Conservation (phyloP, 257 asterid genomes). For the Knoxia roxburghii region DNA sequence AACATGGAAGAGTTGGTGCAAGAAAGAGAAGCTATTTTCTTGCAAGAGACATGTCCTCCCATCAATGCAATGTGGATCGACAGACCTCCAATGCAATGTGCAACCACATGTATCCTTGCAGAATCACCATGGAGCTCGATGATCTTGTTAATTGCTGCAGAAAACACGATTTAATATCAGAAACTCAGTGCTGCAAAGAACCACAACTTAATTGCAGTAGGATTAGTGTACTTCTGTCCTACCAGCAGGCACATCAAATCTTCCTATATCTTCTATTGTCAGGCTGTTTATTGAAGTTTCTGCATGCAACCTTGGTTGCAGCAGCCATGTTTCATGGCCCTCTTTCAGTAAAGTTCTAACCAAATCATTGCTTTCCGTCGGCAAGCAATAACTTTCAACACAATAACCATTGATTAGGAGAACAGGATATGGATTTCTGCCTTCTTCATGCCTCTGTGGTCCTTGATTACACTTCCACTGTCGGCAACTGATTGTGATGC, state of each 20-base stretch:
- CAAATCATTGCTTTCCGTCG: constrained; percentile 47
- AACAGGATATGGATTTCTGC: constrained; percentile 24
- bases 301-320: constrained; percentile 40
- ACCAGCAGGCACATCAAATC: constrained; percentile 46
- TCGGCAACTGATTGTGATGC: constrained; percentile 28
- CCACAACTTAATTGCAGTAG: not conserved
- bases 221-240: not conserved
- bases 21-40: constrained; percentile 40
- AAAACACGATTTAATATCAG: not conserved
- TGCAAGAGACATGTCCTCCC: constrained; percentile 46
- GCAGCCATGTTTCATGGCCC: constrained; percentile 39
- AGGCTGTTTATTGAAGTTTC: constrained; percentile 22
- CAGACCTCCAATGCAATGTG: constrained; percentile 51
- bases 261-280: constrained; percentile 46
- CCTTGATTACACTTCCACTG: constrained; percentile 30
- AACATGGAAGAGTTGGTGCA: constrained; percentile 56
- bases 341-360: constrained; percentile 40
- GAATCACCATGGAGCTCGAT: constrained; percentile 24
- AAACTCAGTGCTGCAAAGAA: not conserved
- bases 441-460: constrained; percentile 9
- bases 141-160: constrained; percentile 38
- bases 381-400: constrained; percentile 44
- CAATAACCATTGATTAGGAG: constrained; percentile 50
- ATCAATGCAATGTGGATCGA: constrained; percentile 44
- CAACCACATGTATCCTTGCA: constrained; percentile 35